Evolutionary conservation across 192 early-diverging fungal species (phyloP), one percentile per base, ranked within the genome.

Genomic region (Linnemannia hyalina): DNA sequence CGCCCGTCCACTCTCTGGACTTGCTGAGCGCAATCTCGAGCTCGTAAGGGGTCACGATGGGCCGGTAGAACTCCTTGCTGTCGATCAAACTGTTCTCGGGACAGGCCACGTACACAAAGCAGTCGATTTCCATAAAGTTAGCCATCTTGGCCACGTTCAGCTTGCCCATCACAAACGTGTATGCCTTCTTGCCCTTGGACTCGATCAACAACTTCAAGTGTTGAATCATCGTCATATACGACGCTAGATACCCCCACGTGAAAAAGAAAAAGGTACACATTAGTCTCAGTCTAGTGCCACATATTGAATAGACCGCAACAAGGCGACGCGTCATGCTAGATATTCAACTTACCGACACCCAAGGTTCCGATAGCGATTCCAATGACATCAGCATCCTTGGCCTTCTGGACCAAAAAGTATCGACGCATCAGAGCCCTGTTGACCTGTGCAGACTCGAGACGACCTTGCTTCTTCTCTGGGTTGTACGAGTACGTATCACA

Each of bases 351-450:
- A 97, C 96, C 95, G 73, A 97, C 97, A 46, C 97, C 98, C 29
- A 98, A 89, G 0, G 98, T 99, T 40, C 98, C 98, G 35, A 98
- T 95, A 23, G 99, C 97, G 41, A 99, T 97, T 10, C 97, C 98
- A 85, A 99, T 93, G 26, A 96, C 93, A 83, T 95, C 93, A 18
- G 98, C 96, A 89, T 99, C 97, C 78, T 94, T 94, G 22, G 97
- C 98, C 74, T 95, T 95, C 88, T 98, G 97, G 38, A 99, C 93
- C 90, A 96, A 92, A 68, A 94, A 93, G 41, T 91, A 91, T 68
- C 95, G 89, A 44, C 91, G 90, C 84, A 90, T 93, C 55, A 96
- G 70, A 42, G 92, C 88, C 70, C 82, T 85, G 79, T 94, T 96
- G 2, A 90, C 92, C 57, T 89, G 85, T 44, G 88, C 68, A 1